A percentile compares a stretch with the other conserved stretches of the same genome.
These are phyloP conservation scores for Combretum micranthum DNA, from an alignment of 345 rosid species.

Conservation along the genomic window DNA sequence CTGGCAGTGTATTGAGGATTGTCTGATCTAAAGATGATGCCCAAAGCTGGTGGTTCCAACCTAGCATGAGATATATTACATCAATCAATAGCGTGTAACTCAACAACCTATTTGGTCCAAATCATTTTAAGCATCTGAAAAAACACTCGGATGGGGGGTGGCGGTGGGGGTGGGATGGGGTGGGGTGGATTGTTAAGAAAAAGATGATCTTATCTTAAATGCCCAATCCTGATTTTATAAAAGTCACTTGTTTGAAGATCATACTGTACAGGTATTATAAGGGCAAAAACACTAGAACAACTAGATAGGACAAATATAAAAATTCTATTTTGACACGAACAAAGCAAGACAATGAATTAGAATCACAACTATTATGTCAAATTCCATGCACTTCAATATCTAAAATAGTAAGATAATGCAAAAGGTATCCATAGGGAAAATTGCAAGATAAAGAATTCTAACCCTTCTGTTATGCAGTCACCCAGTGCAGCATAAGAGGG, in stretches of 20 bases:
- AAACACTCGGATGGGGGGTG: too few relatives aligned
- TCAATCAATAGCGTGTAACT: background rate
- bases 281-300: too few relatives aligned
- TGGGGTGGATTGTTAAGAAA: too few relatives aligned
- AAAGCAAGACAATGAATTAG: too few relatives aligned
- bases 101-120: constrained; percentile 8
- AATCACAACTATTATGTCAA: too few relatives aligned
- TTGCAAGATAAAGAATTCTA: constrained; percentile 17
- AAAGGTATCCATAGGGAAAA: constrained; percentile 4
- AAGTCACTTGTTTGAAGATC: too few relatives aligned
- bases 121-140: too few relatives aligned
- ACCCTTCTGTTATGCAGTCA: constrained; percentile 97
- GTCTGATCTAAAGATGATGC: constrained; percentile 72
- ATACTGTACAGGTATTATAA: too few relatives aligned
- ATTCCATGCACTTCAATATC: background rate
- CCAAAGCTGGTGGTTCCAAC: constrained; percentile 86
- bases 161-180: too few relatives aligned
- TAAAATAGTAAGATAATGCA: background rate
- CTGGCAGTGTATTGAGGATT: constrained; percentile 74
- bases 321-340: background rate
- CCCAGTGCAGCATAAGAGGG: constrained; percentile 75
- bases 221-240: too few relatives aligned
- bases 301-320: background rate
- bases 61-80: constrained; percentile 31
- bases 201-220: too few relatives aligned